Percentiles rank a stretch among this genome's conserved stretches.
phyloP scores from a whole-genome alignment of 805 yeast genomes.

The Cyberlindnera veronae region DNA sequence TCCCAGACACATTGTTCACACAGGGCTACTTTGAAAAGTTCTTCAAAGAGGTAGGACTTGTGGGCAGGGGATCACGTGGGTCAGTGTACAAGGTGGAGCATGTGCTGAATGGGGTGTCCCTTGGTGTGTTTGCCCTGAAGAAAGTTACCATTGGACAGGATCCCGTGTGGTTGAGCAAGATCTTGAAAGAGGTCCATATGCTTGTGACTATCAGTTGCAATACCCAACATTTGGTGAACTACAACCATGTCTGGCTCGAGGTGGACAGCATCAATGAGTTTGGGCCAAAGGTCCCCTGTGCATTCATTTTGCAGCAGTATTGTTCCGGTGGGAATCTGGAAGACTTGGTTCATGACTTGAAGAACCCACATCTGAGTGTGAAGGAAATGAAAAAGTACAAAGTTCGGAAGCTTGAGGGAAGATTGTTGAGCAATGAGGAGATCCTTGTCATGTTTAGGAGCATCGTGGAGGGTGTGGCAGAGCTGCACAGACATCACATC shows the following conservation, averaged over 20 bases:
- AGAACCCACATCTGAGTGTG: conserved; percentile 35
- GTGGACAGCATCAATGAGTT: conserved; percentile 49
- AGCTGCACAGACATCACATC: conserved; percentile 69
- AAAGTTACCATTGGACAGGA: conserved; percentile 82
- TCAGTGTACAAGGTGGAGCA: conserved; percentile 84
- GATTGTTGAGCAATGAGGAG: conserved; percentile 49
- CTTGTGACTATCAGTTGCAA: conserved; percentile 47
- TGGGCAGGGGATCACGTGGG: conserved; percentile 86
- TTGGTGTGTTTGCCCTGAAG: conserved; percentile 83
- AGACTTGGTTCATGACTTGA: conserved; percentile 45
- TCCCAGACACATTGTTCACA: conserved; percentile 60
- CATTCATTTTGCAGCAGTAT: conserved; percentile 80
- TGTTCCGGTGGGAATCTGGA: conserved; percentile 89
- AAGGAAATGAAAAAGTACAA: conserved; percentile 36
- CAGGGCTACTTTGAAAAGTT: conserved; percentile 80
- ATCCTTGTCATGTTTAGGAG: conserved; percentile 67
- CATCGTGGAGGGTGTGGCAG: conserved; percentile 64
- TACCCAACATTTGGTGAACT: conserved; percentile 65
- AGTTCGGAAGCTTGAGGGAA: conserved; percentile 28
- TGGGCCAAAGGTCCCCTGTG: conserved; percentile 62
- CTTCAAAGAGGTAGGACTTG: conserved; percentile 53
- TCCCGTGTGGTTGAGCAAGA: conserved; percentile 61
- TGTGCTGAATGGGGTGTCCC: conserved; percentile 60
- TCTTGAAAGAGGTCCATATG: conserved; percentile 74
- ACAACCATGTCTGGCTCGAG: conserved; percentile 92